Evolutionary conservation across 2,329 filamentous ascomycete genomes (phyloP), one percentile per base, ranked within the genome.

Genomic region (Fusarium avenaceum): DNA sequence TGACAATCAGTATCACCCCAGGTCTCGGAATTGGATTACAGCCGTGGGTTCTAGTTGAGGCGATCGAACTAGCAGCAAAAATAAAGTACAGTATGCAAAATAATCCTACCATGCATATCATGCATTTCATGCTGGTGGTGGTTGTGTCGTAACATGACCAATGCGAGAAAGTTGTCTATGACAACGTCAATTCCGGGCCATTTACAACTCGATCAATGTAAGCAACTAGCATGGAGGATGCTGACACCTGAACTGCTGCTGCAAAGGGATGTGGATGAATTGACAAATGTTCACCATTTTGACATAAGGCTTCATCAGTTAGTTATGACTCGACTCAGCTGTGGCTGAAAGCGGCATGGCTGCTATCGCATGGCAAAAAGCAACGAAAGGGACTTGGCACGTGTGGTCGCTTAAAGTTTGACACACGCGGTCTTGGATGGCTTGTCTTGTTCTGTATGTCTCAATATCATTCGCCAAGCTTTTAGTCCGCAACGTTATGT

Each of bases 351-450:
- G 67, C 61, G 57, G 70, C 55, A 58, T 58, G 53, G 57, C 50
- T 56, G 42, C 46, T 58, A 62, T 55, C 44, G 61, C 63, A 67
- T 57, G 47, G 59, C 57, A 69, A 64, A 69, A 70, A 63, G 65
- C 55, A 69, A 74, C 51, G 40, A 48, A 58, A 58, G 65, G 58
- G 64, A 68, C 66, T 65, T 70, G 57, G 67, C 72, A 74, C 72
- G 72, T 74, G 72, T 69, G 40, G 59, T 72, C 64, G 66, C 61
- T 69, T 65, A 73, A 67, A 62, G 68, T 73, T 74, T 71, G 67
- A 71, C 71, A 70, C 69, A 49, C 59, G 56, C 63, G 35, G 66
- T 53, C 42, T 63, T 55, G 26, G 51, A 61, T 48, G 53, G 57
- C 57, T 60, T 65, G 65, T 57, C 49, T 64, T 54, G 26, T 63